Base-by-base conservation (phyloP, 345 rosid species). In the Combretum micranthum region DNA sequence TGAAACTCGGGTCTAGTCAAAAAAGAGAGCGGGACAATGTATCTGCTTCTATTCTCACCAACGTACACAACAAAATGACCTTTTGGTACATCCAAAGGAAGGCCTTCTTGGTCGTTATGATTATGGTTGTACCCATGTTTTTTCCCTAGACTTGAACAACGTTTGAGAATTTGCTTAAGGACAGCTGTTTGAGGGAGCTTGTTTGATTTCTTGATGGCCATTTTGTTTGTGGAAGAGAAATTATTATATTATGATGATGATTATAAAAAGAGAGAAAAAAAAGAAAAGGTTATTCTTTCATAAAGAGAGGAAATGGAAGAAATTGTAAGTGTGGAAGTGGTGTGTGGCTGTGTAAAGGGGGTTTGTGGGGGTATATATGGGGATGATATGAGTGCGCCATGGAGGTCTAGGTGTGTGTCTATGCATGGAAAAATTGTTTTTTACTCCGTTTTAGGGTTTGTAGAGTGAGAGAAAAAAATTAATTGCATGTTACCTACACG, bases 41-140 rank as follows among this genome's bases (percentile, higher is more conserved):
- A 66, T 44, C 79, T 73, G 26, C 69, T 71, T 52, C 83, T 57
- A 65, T 68, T 71, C 48, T 72, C 74, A 15, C 83, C 83, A 12
- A 78, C 83, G 53, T 78, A 78, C 19, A 78, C 83, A 8, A 66
- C 77, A 47, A 78, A 78, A 56, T 78, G 83, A 1, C 83, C 77
- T 59, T 69, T 75, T 12, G 80, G 83, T 22, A 72, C 83, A 44
- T 75, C 79, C n/a, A 69, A 12, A 4, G 75, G 79, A 25, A 70
- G 57, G 20, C 61, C 72, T 6, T 55, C 66, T 15, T 46, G 26
- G 0, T 52, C 69, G 5, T 62, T 65, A 13, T 50, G 18, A 44
- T 51, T 16, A 43, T 52, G 42, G 14, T 44, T 56, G 20, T 50
- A n/a, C 56, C 44, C 20, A 54, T 44, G 52, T 45, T 62, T 72